Evolutionary conservation across 2,329 filamentous ascomycete genomes (phyloP), one percentile per base, ranked within the genome.

Genomic region (Aspergillus clavatus): DNA sequence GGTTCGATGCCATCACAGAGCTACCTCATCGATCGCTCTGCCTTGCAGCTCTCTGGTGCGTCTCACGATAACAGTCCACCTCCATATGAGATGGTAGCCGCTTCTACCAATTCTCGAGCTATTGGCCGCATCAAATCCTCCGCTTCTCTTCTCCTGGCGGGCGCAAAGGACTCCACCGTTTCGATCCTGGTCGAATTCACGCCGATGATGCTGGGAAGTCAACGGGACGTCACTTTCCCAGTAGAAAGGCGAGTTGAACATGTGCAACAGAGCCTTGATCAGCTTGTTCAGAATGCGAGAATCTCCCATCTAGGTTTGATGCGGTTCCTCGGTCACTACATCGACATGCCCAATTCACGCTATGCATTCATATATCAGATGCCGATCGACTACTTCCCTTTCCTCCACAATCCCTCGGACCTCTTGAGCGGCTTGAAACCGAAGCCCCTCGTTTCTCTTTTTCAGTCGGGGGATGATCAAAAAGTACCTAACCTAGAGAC

Each of bases 361-460:
- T 80, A 80, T 57, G 80, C 78, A 6, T 72, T 83, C 40, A 73
- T 83, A 11, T 83, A 81, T 47, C 77, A 81, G 52, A 71, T 82
- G 46, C 79, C 79, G 6, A 69, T 74, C 18, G 61, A 69, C 43
- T 67, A 72, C 45, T 71, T 75, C 52, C 62, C 66, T n/a, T 65
- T 73, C 49, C 47, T 70, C 23, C 61, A 58, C 44, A 69, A 70
- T 19, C 67, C 67, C 1, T 67, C 63, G 36, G 63, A 69, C 43
- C 54, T 65, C 4, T 48, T 68, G 33, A 62, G 62, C 24, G 62
- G 65, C 21, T 40, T 65, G 29, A 70, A 68, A 40, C 68, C 70
- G 4, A 65, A 67, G 35, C 67, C 68, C 14, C 53, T 74, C 21
- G 64, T 71, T 2, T 70, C 71, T 12, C 61, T 73, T 14, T 60